phyloP scores from a whole-genome alignment of 306 rosid species.

The Lotus japonicus region DNA sequence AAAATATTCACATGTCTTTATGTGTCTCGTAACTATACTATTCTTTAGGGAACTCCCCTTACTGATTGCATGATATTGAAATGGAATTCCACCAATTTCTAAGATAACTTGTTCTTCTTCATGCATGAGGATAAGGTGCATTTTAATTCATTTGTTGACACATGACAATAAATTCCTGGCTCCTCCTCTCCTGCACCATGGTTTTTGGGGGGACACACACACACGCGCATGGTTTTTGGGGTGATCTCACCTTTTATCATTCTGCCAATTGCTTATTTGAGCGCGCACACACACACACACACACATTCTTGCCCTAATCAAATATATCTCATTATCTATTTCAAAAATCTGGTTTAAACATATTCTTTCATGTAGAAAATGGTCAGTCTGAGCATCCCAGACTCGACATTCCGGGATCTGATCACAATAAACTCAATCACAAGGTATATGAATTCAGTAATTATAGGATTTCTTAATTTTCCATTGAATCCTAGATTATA shows the following conservation, averaged over 20 bases:
- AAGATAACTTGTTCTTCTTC: not conserved
- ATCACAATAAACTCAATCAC: slow-evolving; percentile 27
- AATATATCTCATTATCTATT: not conserved
- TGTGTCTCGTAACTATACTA: not conserved
- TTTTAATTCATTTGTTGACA: not conserved
- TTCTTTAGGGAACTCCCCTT: not conserved
- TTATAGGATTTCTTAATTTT: slow-evolving; percentile 18
- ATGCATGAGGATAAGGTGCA: not conserved
- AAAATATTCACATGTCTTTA: not conserved
- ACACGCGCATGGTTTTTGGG: not conserved
- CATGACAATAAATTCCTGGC: not conserved
- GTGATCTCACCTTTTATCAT: not conserved
- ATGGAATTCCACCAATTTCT: not conserved
- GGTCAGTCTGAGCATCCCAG: slow-evolving; percentile 58
- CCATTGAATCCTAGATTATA: not conserved
- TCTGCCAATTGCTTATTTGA: not conserved
- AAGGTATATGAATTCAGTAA: slow-evolving; percentile 42
- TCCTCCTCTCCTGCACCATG: not conserved
- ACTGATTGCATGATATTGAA: not conserved
- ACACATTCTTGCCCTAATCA: not conserved
- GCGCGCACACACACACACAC: no score
- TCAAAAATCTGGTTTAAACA: not conserved
- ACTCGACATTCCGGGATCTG: slow-evolving; percentile 46
- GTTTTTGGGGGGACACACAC: not conserved
- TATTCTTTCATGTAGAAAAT: slow-evolving; percentile 38